Evolutionary conservation across 176 grass and related monocot genomes (phyloP).

Genomic region (Juncus inflexus): DNA sequence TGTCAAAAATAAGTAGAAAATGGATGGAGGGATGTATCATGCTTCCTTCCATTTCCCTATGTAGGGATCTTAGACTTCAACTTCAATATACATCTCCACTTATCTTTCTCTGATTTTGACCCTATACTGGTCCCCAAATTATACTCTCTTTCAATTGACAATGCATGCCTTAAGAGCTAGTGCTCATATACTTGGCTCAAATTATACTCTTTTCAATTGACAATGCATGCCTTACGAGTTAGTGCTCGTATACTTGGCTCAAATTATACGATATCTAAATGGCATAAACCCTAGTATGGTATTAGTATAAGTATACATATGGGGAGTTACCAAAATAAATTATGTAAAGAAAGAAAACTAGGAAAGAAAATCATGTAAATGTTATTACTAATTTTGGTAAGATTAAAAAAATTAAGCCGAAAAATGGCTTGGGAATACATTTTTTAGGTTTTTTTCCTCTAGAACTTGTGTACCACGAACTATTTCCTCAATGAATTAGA

Average conservation of each 20-base stretch:
- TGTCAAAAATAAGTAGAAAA: slow-evolving; percentile 9
- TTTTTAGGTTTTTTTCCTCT: slow-evolving; percentile 1
- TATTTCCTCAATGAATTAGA: slow-evolving; percentile 36
- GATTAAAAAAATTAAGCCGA: slow-evolving; percentile 22
- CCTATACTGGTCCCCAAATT: slow-evolving; percentile 7
- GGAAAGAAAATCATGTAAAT: too few species aligned
- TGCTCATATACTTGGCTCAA: too few species aligned
- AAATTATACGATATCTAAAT: slow-evolving; percentile 13
- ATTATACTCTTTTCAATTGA: slow-evolving; percentile 18
- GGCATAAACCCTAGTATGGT: not conserved
- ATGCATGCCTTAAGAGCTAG: not conserved
- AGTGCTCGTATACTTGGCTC: too few species aligned
- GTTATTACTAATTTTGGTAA: slow-evolving; percentile 29
- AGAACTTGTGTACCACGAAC: slow-evolving; percentile 24
- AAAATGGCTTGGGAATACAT: slow-evolving; percentile 33
- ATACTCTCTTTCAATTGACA: slow-evolving; percentile 13
- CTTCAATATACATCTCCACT: slow-evolving; percentile 26
- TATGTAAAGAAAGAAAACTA: too few species aligned
- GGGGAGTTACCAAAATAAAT: too few species aligned
- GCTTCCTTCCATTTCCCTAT: slow-evolving; percentile 25
- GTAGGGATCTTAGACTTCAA: slow-evolving; percentile 29
- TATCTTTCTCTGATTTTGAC: slow-evolving; percentile 23
- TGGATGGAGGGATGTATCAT: slow-evolving; percentile 9
- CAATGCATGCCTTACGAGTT: not conserved
- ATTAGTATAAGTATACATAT: too few species aligned